Conservation (phyloP, 2,329 filamentous ascomycete genomes). For the Alternaria arbusti region DNA sequence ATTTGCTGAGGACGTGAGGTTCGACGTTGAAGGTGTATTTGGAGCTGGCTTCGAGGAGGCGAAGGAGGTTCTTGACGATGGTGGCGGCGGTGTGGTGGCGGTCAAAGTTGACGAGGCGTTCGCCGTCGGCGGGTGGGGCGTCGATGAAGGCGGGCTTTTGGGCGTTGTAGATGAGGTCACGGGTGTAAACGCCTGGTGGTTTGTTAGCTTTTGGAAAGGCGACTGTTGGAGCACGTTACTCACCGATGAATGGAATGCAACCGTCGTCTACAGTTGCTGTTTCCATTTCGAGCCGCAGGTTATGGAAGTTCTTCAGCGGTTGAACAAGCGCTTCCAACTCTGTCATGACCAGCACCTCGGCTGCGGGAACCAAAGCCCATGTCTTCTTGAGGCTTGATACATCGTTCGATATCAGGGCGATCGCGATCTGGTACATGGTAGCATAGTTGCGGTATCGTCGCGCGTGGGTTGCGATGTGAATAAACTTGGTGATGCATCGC, state of each 20-base stretch:
- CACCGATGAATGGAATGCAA: slow-evolving; percentile 83
- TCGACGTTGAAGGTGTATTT: slow-evolving; percentile 76
- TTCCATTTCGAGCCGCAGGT: slow-evolving; percentile 81
- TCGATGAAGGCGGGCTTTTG: slow-evolving; percentile 79
- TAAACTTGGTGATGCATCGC: slow-evolving; percentile 78
- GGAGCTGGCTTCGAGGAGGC: slow-evolving; percentile 79
- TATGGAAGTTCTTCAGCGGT: slow-evolving; percentile 78
- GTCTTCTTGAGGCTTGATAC: slow-evolving; percentile 71
- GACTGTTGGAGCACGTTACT: slow-evolving; percentile 38
- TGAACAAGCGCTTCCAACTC: slow-evolving; percentile 77
- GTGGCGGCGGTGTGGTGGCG: slow-evolving; percentile 76
- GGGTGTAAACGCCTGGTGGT: slow-evolving; percentile 69
- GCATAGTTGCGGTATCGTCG: slow-evolving; percentile 81
- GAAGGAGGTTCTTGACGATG: slow-evolving; percentile 79
- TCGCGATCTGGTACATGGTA: slow-evolving; percentile 80
- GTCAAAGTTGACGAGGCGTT: slow-evolving; percentile 82
- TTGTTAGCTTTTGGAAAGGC: slow-evolving; percentile 15
- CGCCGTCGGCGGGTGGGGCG: slow-evolving; percentile 62
- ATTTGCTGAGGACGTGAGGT: slow-evolving; percentile 78
- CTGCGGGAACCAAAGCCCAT: slow-evolving; percentile 71
- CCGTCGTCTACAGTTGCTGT: slow-evolving; percentile 67
- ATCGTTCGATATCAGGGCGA: slow-evolving; percentile 77
- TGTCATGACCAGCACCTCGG: slow-evolving; percentile 69
- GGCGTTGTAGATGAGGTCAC: slow-evolving; percentile 81
- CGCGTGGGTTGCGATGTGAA: slow-evolving; percentile 80